A percentile compares a stretch with the other conserved stretches of the same genome.
Conservation (phyloP, 805 yeast genomes). For the Myxozyma melibiosi region DNA sequence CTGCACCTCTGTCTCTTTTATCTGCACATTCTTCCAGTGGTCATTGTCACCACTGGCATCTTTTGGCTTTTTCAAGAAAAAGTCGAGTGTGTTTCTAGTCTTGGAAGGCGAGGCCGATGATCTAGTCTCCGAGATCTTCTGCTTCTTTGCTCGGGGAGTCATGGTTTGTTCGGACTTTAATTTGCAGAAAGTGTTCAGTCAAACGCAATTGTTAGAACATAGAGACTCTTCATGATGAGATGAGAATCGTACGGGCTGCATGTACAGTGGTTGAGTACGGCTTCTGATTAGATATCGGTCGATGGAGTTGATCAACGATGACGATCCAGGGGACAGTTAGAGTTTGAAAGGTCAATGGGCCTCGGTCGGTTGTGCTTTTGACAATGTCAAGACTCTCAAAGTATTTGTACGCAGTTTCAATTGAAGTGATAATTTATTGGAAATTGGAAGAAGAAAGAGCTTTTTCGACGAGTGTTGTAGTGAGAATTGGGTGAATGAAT, state of each 20-base stretch:
- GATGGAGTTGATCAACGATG: background rate
- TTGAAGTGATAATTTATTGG: too few relatives aligned
- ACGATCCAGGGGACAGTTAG: conserved; percentile 2
- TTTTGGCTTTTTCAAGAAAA: conserved; percentile 9
- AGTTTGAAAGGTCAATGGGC: background rate
- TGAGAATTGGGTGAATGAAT: too few relatives aligned
- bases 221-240: background rate
- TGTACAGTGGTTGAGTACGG: background rate
- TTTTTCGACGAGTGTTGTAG: too few relatives aligned
- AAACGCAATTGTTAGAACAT: background rate
- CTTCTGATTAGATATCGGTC: background rate
- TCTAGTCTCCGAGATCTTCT: background rate
- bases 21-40: background rate
- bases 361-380: too few relatives aligned
- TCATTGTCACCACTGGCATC: background rate
- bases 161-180: background rate
- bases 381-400: too few relatives aligned
- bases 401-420: too few relatives aligned
- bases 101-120: background rate
- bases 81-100: conserved; percentile 12
- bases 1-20: too few relatives aligned
- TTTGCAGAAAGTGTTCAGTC: background rate
- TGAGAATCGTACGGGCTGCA: background rate
- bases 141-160: conserved; percentile 10
- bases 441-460: too few relatives aligned